phyloP scores from a whole-genome alignment of 495 filamentous ascomycete species.

The Xanthoparmelia taractica region DNA sequence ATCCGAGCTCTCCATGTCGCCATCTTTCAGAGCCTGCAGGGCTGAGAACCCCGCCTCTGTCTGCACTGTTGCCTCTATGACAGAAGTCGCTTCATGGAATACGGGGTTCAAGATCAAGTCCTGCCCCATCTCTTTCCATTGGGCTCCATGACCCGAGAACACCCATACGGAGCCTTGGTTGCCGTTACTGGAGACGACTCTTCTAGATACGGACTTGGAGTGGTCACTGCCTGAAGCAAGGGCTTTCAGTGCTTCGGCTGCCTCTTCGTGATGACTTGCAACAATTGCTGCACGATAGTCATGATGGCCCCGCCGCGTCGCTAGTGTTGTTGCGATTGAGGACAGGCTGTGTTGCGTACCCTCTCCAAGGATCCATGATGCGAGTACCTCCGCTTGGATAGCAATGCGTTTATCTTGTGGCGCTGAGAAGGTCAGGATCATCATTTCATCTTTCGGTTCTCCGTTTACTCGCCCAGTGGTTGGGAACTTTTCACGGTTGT shows the following conservation, averaged over 20 bases:
- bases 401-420: constrained; percentile 34
- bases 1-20: constrained; percentile 28
- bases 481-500: background rate
- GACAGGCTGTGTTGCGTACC: background rate
- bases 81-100: constrained; percentile 19
- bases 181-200: constrained; percentile 19
- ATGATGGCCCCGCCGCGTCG: constrained; percentile 28
- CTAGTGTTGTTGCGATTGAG: constrained; percentile 17
- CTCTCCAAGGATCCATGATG: background rate
- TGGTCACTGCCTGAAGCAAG: constrained; percentile 19
- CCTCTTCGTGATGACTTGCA: constrained; percentile 23
- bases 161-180: constrained; percentile 16
- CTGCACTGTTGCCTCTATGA: constrained; percentile 24
- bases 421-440: constrained; percentile 28
- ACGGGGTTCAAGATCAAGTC: constrained; percentile 3
- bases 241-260: constrained; percentile 20
- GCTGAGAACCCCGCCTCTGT: constrained; percentile 31
- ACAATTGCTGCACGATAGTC: constrained; percentile 29
- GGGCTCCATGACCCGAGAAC: constrained; percentile 24
- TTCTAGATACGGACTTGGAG: constrained; percentile 10
- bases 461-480: background rate
- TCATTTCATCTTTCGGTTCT: background rate
- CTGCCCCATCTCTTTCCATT: constrained; percentile 21
- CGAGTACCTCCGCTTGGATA: constrained; percentile 11
- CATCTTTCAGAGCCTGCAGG: constrained; percentile 27